Conservation (phyloP, 768 basidiomycete species). For the Roridomyces roridus region DNA sequence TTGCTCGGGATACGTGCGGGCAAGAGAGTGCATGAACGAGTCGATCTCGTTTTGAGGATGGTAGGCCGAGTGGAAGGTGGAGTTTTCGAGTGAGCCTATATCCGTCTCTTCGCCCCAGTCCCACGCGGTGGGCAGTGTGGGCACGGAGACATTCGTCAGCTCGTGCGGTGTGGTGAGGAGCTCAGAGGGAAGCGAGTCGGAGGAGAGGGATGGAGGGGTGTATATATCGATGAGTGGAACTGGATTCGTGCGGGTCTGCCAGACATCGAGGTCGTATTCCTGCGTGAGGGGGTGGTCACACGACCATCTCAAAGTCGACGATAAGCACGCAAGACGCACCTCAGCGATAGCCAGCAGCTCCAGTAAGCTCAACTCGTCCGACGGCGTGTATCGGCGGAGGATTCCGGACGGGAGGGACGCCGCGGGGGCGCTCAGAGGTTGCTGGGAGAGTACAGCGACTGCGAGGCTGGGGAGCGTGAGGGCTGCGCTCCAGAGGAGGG, state of each 20-base stretch:
- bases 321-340: not conserved
- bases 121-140: not conserved
- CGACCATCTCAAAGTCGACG: conserved; percentile 8
- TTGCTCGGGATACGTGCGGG: conserved; percentile 49
- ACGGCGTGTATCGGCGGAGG: conserved; percentile 4
- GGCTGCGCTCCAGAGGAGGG: too few species aligned
- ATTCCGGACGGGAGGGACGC: conserved; percentile 1
- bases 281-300: conserved; percentile 28
- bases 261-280: conserved; percentile 55
- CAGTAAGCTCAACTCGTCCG: not conserved
- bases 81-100: conserved; percentile 43
- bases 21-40: conserved; percentile 56
- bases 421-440: too few species aligned
- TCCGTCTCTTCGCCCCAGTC: conserved; percentile 43
- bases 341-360: not conserved
- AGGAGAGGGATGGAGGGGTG: conserved; percentile 34
- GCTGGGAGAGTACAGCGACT: too few species aligned
- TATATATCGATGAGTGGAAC: conserved; percentile 57
- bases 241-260: conserved; percentile 44
- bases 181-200: conserved; percentile 22
- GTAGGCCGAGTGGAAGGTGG: conserved; percentile 52
- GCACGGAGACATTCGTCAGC: conserved; percentile 9
- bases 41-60: conserved; percentile 64
- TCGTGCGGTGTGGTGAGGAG: conserved; percentile 20
- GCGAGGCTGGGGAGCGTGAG: too few species aligned